Base-by-base conservation (phyloP, 257 asterid species). In the Ehretia macrophylla region DNA sequence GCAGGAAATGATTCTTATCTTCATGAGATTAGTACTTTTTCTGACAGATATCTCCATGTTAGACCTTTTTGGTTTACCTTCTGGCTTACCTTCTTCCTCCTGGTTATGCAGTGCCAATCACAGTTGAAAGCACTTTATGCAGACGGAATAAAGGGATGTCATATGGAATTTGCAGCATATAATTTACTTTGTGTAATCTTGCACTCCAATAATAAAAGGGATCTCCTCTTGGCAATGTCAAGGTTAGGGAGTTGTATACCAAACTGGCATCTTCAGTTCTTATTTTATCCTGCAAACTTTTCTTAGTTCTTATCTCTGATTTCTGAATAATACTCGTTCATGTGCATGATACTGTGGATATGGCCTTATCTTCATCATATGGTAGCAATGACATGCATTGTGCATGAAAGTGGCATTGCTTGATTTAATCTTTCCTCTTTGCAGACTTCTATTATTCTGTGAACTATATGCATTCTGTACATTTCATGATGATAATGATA, bases 171-270 rank as follows among this genome's bases (percentile, higher is more conserved):
- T 66, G 87, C 95, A 0, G 95, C 99, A 51, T 89, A 93, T 81
- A 85, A 89, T 87, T 84, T 93, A 77, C 81, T 93, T 1, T 85
- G 93, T 79, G 95, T 76, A 53, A 83, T 93, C 62, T 66, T 85
- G 75, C 96, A 93, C 81, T 87, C 99, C 32, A 85, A 75, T 57
- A 89, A 89, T 75, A 86, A 87, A 72, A 78, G 99, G 67, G 99
- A 89, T 76, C 95, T 93, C 37, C 83, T 89, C 71, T 80, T 95
- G 53, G 96, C 92, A 51, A 89, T 93, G 99, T 93, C 97, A 72
- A 93, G 99, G 97, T 93, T 62, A 68, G 84, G 60, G 48, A 66
- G 56, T 65, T 51, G 51, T 58, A 53, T 59, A 58, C 60, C 32
- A 27, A 23, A 39, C 22, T 62, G 17, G 32, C 32, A 14, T 51